Conservation (phyloP, 768 basidiomycete species). For the Lactarius quietus region DNA sequence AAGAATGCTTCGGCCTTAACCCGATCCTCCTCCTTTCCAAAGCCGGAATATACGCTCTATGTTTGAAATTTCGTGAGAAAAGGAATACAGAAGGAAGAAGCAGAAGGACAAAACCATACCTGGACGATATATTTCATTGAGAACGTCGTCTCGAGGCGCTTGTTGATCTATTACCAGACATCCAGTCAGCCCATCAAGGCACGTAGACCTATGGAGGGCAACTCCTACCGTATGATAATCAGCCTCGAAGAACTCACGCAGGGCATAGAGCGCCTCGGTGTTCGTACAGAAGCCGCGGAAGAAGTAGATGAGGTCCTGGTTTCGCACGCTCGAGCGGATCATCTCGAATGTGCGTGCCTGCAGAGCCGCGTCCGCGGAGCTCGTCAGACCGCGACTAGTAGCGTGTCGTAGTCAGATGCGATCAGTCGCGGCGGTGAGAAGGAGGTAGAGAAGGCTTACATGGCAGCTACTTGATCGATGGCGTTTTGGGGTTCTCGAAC, state of each 20-base stretch:
- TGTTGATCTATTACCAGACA: slow-evolving; percentile 4
- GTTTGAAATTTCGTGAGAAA: not conserved
- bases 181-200: not conserved
- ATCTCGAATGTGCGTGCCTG: slow-evolving; percentile 60
- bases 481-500: slow-evolving; percentile 68
- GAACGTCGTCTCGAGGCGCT: slow-evolving; percentile 22
- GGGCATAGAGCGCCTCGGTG: slow-evolving; percentile 46
- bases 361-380: slow-evolving; percentile 52
- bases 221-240: slow-evolving; percentile 58
- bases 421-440: not conserved
- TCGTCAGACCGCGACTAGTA: slow-evolving; percentile 59
- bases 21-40: slow-evolving; percentile 16
- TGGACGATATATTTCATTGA: slow-evolving; percentile 15
- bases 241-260: slow-evolving; percentile 62
- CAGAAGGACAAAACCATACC: not conserved
- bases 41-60: slow-evolving; percentile 11
- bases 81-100: not conserved
- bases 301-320: slow-evolving; percentile 64
- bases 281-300: slow-evolving; percentile 58
- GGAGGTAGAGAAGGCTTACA: slow-evolving; percentile 40
- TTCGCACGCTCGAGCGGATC: slow-evolving; percentile 50
- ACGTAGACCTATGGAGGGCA: slow-evolving; percentile 1
- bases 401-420: slow-evolving; percentile 5
- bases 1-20: slow-evolving; percentile 22
- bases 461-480: slow-evolving; percentile 69